Conservation (phyloP, 108 stramenopile genomes). For the Cyclostephanos tholiformis region DNA sequence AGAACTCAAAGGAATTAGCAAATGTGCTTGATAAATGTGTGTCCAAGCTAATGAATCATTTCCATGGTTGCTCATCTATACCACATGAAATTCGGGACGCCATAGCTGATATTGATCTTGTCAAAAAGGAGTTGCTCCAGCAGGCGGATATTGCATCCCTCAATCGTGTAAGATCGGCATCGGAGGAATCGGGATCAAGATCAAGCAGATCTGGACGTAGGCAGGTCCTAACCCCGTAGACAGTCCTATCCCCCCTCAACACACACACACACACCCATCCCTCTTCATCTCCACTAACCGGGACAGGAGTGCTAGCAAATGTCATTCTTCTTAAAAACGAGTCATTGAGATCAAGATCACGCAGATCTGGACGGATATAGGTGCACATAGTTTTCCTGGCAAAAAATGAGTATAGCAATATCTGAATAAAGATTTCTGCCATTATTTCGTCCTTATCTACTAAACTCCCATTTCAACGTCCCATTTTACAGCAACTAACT, state of each 20-base stretch:
- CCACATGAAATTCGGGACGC: slow-evolving; percentile 69
- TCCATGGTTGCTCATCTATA: slow-evolving; percentile 39
- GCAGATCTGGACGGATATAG: not conserved
- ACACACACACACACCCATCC: too few relatives aligned
- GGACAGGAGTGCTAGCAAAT: too few relatives aligned
- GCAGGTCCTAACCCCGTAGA: too few relatives aligned
- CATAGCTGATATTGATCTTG: slow-evolving; percentile 66
- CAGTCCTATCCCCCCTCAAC: too few relatives aligned
- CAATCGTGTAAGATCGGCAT: not conserved
- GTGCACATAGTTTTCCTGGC: not conserved
- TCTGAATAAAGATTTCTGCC: not conserved
- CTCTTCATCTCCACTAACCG: too few relatives aligned
- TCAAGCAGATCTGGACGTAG: not conserved
- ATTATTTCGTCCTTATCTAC: not conserved
- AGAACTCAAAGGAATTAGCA: slow-evolving; percentile 30
- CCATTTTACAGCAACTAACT: not conserved
- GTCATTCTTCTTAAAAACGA: too few relatives aligned
- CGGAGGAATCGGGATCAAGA: not conserved
- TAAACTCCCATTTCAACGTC: not conserved
- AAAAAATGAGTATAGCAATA: too few relatives aligned
- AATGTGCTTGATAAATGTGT: slow-evolving; percentile 37
- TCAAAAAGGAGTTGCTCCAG: slow-evolving; percentile 55
- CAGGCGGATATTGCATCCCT: slow-evolving; percentile 20
- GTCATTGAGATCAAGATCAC: not conserved
- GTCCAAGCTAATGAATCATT: slow-evolving; percentile 39